A percentile compares a stretch with the other conserved stretches of the same genome.
phyloP scores from a whole-genome alignment of 495 filamentous ascomycete species.

The Geopyxis carbonaria region DNA sequence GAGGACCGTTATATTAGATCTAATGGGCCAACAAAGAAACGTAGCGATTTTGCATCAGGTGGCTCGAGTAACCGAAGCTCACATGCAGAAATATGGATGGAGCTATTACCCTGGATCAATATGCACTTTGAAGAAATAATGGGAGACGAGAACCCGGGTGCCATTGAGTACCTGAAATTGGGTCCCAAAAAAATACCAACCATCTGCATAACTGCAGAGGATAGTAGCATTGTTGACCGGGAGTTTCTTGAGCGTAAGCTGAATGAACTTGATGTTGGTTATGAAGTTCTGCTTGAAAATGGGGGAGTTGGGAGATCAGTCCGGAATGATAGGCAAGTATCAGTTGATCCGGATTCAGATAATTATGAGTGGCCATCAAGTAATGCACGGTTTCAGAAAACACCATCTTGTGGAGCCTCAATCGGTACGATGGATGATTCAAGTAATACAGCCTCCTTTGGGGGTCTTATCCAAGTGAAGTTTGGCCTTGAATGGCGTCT shows the following conservation, averaged over 20 bases:
- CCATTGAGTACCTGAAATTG: neutral
- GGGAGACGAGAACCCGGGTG: neutral
- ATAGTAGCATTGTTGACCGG: neutral
- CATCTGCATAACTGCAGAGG: neutral
- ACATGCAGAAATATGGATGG: too few relatives aligned
- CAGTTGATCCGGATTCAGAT: too few relatives aligned
- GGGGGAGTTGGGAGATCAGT: neutral
- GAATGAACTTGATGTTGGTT: neutral
- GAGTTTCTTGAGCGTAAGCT: neutral
- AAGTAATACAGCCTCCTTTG: slow-evolving; percentile 1
- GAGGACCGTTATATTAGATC: too few relatives aligned
- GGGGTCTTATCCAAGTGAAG: slow-evolving; percentile 1
- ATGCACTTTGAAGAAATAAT: neutral
- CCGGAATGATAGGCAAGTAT: neutral
- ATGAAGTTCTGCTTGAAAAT: neutral
- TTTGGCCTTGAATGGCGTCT: neutral
- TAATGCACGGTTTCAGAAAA: neutral
- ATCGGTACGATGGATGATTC: neutral
- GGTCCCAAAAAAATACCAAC: neutral
- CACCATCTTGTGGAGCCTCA: slow-evolving; percentile 1
- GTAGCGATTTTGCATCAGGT: too few relatives aligned
- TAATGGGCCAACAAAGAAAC: too few relatives aligned
- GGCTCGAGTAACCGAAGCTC: too few relatives aligned
- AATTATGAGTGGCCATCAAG: neutral
- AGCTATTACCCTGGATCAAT: too few relatives aligned